Evolutionary conservation across 2,329 filamentous ascomycete species (phyloP).

Genomic region (Kalmusia sp.): DNA sequence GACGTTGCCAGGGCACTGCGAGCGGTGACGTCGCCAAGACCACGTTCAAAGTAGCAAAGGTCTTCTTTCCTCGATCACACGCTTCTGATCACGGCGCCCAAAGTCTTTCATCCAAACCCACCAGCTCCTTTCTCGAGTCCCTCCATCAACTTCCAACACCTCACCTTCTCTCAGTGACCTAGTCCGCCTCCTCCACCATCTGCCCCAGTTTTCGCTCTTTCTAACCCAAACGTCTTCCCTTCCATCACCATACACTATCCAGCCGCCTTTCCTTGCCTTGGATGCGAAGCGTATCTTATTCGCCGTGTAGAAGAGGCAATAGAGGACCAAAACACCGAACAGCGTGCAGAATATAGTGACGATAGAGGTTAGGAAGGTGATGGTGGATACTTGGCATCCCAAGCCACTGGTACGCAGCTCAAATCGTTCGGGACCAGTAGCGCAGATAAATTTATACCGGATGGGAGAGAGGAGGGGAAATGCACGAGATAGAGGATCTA

Average conservation of each 20-base stretch:
- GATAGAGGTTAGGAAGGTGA: conserved; percentile 52
- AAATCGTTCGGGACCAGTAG: conserved; percentile 50
- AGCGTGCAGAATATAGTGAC: conserved; percentile 53
- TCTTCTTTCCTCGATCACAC: conserved; percentile 22
- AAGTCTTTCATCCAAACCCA: conserved; percentile 24
- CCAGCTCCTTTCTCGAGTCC: conserved; percentile 30
- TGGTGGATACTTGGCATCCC: conserved; percentile 56
- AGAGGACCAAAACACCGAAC: conserved; percentile 46
- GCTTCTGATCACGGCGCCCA: conserved; percentile 8
- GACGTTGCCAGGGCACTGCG: not conserved
- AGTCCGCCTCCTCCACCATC: conserved; percentile 35
- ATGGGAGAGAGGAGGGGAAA: conserved; percentile 51
- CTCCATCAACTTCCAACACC: conserved; percentile 33
- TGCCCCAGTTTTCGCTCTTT: conserved; percentile 31
- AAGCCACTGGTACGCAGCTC: conserved; percentile 54
- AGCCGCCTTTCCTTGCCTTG: conserved; percentile 33
- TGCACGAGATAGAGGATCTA: conserved; percentile 42
- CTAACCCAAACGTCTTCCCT: conserved; percentile 39
- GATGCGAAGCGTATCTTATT: conserved; percentile 19
- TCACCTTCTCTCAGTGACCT: conserved; percentile 32
- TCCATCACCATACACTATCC: conserved; percentile 36
- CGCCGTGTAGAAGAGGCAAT: conserved; percentile 27
- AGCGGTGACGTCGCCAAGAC: not conserved
- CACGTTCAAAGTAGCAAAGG: conserved; percentile 24
- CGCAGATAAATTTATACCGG: conserved; percentile 43